Conservation (phyloP, 202 grass and related monocot genomes). For the Hordeum pubiflorum region DNA sequence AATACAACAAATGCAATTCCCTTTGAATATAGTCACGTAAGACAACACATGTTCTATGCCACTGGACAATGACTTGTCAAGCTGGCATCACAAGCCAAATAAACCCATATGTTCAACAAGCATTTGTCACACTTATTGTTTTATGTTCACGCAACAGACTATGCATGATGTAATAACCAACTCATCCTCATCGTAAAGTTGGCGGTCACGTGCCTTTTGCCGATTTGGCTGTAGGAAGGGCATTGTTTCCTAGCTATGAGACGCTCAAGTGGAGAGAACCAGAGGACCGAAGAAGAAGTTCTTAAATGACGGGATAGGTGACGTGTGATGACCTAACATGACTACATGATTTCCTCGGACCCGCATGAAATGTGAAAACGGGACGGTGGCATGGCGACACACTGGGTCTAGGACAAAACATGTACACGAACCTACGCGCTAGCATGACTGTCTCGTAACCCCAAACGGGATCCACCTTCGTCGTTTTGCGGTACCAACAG, state of each 20-base stretch:
- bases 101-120: background rate
- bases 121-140: background rate
- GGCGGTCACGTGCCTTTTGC: background rate
- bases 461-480: background rate
- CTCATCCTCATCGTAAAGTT: background rate
- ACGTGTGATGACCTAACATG: too few relatives aligned
- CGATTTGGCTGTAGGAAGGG: rapidly evolving
- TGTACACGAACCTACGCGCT: background rate
- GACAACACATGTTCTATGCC: background rate
- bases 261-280: background rate
- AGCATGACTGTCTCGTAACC: background rate
- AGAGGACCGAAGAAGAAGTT: too few relatives aligned
- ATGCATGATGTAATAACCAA: background rate
- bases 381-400: background rate
- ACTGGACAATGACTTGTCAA: background rate
- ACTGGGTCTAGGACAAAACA: background rate
- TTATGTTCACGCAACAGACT: too few relatives aligned
- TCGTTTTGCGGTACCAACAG: background rate
- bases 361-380: background rate
- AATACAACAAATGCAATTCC: background rate
- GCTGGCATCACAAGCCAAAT: background rate
- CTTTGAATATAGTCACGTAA: background rate
- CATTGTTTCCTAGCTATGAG: background rate
- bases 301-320: too few relatives aligned
- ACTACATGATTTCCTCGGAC: background rate